Base-by-base conservation (phyloP, 192 early-diverging fungal genomes). In the Spizellomyces sp. region DNA sequence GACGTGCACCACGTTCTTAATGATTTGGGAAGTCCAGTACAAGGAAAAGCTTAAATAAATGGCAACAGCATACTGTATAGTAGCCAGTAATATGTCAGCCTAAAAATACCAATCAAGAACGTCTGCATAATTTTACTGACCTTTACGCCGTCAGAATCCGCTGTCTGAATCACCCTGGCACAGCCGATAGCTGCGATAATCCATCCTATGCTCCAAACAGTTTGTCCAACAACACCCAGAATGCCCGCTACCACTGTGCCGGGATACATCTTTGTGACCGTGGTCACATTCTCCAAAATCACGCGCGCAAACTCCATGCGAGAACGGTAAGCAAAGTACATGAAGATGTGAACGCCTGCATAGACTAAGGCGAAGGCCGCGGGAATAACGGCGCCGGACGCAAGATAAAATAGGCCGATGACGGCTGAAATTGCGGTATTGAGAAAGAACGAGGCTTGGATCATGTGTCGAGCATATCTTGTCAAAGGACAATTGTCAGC, bases 171-270 rank as follows among this genome's bases (percentile, higher is more conserved):
- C 8, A 66, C 47, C 7, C 64, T 17, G 14, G 44, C 44, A 50
- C 45, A 50, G 6, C 36, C 66, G 19, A 68, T 56, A 14, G 66
- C 66, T 17, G 36, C 21, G 0, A 68, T 17, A 43, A 44, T 15
- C 66, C 66, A 68, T 41, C 19, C 45, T 15, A 58, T 15, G 5
- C 19, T 42, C 48, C 48, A 68, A 19, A 68, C 21, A 6, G 66
- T 68, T 36, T 68, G 66, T 47, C 94, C 52, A 36, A 94, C 45
- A 17, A 95, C 64, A 9, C 90, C 90, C 48, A 84, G 62, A 47
- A 96, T 57, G 14, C 92, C 90, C 69, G 91, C 73, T 15, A 85
- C 79, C 14, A 99, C 81, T 2, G 93, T 95, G 8, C 86, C 90
- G 10, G 90, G 90, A 77, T 92, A 92, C 64, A 79, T 82, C 66